Conservation (phyloP, 2,329 filamentous ascomycete species). For the Acrodontium crateriforme region DNA sequence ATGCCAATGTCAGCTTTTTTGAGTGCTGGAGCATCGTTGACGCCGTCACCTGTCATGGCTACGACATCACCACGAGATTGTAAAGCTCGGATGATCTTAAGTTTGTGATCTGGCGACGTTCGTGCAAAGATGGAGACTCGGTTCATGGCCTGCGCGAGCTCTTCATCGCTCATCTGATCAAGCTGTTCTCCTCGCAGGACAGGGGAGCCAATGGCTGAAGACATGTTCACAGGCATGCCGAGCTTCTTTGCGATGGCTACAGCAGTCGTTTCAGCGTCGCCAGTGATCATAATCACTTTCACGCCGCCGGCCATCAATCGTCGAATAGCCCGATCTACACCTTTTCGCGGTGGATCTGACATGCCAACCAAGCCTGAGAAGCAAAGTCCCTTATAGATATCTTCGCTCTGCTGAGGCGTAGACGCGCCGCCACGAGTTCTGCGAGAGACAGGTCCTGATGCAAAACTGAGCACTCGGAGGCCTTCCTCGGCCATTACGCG, state of each 20-base stretch:
- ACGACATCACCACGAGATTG: slow-evolving; percentile 92
- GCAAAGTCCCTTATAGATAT: slow-evolving; percentile 66
- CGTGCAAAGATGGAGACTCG: slow-evolving; percentile 90
- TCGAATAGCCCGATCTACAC: slow-evolving; percentile 78
- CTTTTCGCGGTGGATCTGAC: slow-evolving; percentile 87
- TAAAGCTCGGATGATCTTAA: slow-evolving; percentile 87
- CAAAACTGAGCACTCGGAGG: slow-evolving; percentile 81
- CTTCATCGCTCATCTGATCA: slow-evolving; percentile 77
- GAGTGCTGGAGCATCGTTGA: slow-evolving; percentile 91
- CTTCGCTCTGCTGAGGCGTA: slow-evolving; percentile 39
- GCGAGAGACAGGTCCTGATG: slow-evolving; percentile 52
- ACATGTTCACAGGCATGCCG: slow-evolving; percentile 72
- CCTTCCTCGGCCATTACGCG: slow-evolving; percentile 81
- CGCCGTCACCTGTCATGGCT: slow-evolving; percentile 96
- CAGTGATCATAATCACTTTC: slow-evolving; percentile 98
- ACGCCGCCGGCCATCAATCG: slow-evolving; percentile 87
- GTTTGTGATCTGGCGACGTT: slow-evolving; percentile 92
- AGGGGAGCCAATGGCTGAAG: slow-evolving; percentile 44
- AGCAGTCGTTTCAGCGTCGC: slow-evolving; percentile 88
- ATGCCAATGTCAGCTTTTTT: slow-evolving; percentile 98
- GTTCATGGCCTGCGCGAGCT: slow-evolving; percentile 71
- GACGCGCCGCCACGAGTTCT: slow-evolving; percentile 21
- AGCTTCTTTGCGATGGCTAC: slow-evolving; percentile 86
- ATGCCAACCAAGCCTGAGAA: slow-evolving; percentile 93
- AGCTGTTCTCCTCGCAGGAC: slow-evolving; percentile 83